These are phyloP conservation scores for Orbilia blumenaviensis DNA, from an alignment of 2,329 filamentous ascomycete species.

Conservation along the genomic window DNA sequence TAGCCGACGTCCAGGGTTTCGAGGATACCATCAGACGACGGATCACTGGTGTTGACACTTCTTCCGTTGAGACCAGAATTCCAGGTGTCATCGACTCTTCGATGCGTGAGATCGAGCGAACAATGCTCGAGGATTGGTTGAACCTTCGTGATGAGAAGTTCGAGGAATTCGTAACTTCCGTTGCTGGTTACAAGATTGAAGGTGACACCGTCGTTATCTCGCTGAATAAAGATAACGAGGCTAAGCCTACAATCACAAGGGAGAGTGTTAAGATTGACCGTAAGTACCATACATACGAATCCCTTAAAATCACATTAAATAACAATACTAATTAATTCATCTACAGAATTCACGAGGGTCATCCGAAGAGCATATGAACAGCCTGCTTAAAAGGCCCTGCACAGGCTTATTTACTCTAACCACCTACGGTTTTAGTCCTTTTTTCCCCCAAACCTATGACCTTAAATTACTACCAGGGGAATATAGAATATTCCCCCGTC, in stretches of 20 bases:
- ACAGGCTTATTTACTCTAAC: background rate
- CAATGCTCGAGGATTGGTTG: slow-evolving; percentile 78
- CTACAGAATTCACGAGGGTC: slow-evolving; percentile 74
- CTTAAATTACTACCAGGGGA: background rate
- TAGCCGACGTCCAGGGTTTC: slow-evolving; percentile 92
- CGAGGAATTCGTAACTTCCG: slow-evolving; percentile 81
- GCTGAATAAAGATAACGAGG: slow-evolving; percentile 96
- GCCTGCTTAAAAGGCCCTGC: slow-evolving; percentile 66
- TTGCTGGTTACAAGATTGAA: slow-evolving; percentile 84
- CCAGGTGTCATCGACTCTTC: slow-evolving; percentile 79
- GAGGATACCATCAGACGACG: slow-evolving; percentile 91
- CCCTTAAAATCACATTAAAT: background rate
- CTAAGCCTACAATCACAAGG: slow-evolving; percentile 90
- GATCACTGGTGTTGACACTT: slow-evolving; percentile 69
- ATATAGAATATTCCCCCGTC: slow-evolving; percentile 6
- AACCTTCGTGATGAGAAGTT: slow-evolving; percentile 74
- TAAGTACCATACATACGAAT: slow-evolving; percentile 59
- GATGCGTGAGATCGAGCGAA: slow-evolving; percentile 75
- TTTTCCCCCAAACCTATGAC: too few species aligned
- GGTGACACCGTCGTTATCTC: slow-evolving; percentile 77
- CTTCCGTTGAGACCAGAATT: background rate
- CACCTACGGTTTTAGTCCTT: background rate
- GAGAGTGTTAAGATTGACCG: slow-evolving; percentile 92
- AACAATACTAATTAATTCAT: background rate
- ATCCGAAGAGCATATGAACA: slow-evolving; percentile 88